These are phyloP conservation scores for Patellifolia procumbens DNA, from an alignment of 179 eudicot species.

Conservation along the genomic window DNA sequence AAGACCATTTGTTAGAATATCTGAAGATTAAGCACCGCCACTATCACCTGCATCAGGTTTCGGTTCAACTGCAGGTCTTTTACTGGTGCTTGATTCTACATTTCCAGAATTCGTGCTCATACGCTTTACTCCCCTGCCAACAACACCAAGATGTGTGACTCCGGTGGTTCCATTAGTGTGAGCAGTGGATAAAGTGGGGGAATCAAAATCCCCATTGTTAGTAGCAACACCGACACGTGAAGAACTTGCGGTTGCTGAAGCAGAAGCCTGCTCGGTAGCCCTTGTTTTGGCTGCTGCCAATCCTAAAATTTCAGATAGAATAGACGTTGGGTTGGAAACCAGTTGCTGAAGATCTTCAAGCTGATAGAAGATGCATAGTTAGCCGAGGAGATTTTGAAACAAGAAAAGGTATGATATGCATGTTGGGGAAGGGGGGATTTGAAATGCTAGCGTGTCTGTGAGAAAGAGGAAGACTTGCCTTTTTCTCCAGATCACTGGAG, in stretches of 20 bases:
- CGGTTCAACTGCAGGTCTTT: slow-evolving; percentile 51
- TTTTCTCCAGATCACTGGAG: slow-evolving; percentile 74
- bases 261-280: slow-evolving; percentile 36
- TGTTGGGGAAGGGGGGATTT: background rate
- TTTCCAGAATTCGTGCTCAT: slow-evolving; percentile 44
- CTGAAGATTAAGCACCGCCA: slow-evolving; percentile 41
- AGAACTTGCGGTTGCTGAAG: slow-evolving; percentile 47
- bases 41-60: slow-evolving; percentile 46
- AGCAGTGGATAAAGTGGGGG: slow-evolving; percentile 68
- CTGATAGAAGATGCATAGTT: slow-evolving; percentile 43
- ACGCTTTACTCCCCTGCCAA: slow-evolving; percentile 87
- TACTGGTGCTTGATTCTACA: slow-evolving; percentile 44
- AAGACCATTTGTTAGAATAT: background rate
- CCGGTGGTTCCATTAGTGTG: slow-evolving; percentile 61
- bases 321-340: slow-evolving; percentile 66
- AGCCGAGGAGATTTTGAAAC: background rate
- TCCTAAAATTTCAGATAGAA: slow-evolving; percentile 70
- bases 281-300: slow-evolving; percentile 62
- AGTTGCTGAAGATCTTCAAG: slow-evolving; percentile 89
- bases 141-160: slow-evolving; percentile 83
- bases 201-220: slow-evolving; percentile 44
- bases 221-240: slow-evolving; percentile 49
- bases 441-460: background rate
- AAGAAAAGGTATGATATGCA: background rate
- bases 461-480: slow-evolving; percentile 48